These are phyloP conservation scores for Candida silvicultrix DNA, from an alignment of 805 yeast species.

Conservation along the genomic window DNA sequence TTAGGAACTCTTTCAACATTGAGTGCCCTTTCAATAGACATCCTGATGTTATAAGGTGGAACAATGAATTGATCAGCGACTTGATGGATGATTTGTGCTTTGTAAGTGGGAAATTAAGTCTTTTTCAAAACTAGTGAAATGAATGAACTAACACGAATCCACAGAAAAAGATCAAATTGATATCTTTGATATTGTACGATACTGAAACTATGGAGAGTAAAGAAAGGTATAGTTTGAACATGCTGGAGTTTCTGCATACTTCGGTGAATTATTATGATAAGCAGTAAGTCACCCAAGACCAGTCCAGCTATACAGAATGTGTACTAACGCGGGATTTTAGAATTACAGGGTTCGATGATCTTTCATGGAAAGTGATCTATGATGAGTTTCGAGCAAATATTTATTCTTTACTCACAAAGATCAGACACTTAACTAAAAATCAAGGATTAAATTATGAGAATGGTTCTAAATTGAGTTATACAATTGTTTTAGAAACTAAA, in stretches of 20 bases:
- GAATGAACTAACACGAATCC: conserved; percentile 5
- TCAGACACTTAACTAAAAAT: conserved; percentile 1
- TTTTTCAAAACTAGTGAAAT: background rate
- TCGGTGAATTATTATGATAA: conserved; percentile 12
- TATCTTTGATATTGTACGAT: conserved; percentile 34
- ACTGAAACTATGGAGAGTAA: conserved; percentile 21
- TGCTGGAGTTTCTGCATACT: conserved; percentile 23
- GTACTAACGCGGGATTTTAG: background rate
- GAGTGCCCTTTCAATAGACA: conserved; percentile 39
- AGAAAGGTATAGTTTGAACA: conserved; percentile 34
- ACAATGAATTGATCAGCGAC: conserved; percentile 8
- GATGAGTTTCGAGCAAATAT: conserved; percentile 17
- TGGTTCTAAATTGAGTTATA: conserved; percentile 4
- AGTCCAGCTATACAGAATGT: too few relatives aligned
- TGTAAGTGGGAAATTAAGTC: conserved; percentile 1
- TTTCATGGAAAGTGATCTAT: conserved; percentile 7
- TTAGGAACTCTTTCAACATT: conserved; percentile 35
- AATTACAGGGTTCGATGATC: conserved; percentile 4
- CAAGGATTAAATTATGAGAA: background rate
- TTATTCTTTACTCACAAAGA: conserved; percentile 9
- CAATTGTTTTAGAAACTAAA: conserved; percentile 10
- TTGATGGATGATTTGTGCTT: conserved; percentile 4
- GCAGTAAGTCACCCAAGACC: conserved; percentile 6
- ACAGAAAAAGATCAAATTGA: conserved; percentile 23
- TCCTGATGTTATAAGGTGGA: conserved; percentile 29